Evolutionary conservation across 2,329 filamentous ascomycete genomes (phyloP).

Genomic region (Fusarium staphyleae): DNA sequence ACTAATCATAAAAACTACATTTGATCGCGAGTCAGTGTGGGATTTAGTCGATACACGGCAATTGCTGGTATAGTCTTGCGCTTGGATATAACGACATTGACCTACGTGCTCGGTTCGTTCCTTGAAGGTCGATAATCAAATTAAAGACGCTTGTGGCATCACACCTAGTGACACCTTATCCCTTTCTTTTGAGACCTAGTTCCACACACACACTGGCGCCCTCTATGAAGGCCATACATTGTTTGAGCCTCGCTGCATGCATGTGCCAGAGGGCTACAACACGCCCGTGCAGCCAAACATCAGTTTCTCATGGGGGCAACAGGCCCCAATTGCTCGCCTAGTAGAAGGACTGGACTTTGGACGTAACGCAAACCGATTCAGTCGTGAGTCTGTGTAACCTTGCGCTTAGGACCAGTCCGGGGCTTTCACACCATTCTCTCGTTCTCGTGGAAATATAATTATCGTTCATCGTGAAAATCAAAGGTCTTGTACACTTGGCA

Average conservation of each 20-base stretch:
- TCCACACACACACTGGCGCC: background rate
- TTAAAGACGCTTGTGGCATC: slow-evolving; percentile 1
- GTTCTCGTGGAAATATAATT: slow-evolving; percentile 5
- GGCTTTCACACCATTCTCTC: background rate
- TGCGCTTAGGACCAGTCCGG: background rate
- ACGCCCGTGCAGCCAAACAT: background rate
- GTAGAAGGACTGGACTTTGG: background rate
- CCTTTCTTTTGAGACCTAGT: background rate
- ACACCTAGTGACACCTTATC: background rate
- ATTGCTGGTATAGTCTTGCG: background rate
- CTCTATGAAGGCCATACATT: background rate
- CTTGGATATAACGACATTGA: background rate
- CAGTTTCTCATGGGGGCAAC: slow-evolving; percentile 6
- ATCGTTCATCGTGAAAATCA: slow-evolving; percentile 17
- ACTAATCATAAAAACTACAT: background rate
- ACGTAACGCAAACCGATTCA: slow-evolving; percentile 20
- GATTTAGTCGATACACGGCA: background rate
- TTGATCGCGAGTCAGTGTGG: background rate
- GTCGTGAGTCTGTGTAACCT: background rate
- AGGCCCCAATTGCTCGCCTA: slow-evolving; percentile 3
- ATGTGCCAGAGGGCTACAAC: background rate
- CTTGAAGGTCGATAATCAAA: slow-evolving; percentile 2
- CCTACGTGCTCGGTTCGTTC: no score
- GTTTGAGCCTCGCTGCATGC: background rate
- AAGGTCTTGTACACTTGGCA: slow-evolving; percentile 16